These are phyloP conservation scores for Pleurotus tuoliensis DNA, from an alignment of 768 basidiomycete genomes.

Conservation along the genomic window DNA sequence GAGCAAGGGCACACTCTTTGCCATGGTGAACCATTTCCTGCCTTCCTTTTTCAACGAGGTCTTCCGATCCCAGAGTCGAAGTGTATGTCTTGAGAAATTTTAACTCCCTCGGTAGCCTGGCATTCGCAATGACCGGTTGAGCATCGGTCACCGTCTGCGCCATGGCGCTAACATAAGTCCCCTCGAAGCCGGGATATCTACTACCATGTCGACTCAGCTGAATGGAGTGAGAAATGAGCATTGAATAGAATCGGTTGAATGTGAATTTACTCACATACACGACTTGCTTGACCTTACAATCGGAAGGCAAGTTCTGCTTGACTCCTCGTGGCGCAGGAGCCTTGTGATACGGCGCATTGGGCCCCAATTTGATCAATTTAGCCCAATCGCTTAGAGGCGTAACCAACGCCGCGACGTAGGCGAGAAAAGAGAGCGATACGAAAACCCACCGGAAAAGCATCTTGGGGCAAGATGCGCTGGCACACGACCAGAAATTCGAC, in stretches of 20 bases:
- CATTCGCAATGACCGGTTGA: not conserved
- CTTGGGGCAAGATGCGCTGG: not conserved
- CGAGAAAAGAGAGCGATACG: not conserved
- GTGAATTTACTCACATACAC: not conserved
- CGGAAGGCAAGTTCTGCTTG: not conserved
- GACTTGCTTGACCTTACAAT: not conserved
- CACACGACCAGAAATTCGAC: not conserved
- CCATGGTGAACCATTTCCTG: not conserved
- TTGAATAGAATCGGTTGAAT: not conserved
- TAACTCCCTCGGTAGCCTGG: not conserved
- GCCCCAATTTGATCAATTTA: not conserved
- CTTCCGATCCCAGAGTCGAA: not conserved
- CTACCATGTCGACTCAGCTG: slow-evolving; percentile 1
- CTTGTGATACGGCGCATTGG: not conserved
- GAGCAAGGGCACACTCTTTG: not conserved
- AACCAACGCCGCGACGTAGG: not conserved
- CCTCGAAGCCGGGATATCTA: not conserved
- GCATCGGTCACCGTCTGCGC: too few relatives aligned
- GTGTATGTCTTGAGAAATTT: not conserved
- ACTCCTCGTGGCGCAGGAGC: not conserved
- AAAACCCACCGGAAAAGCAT: not conserved
- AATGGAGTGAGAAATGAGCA: not conserved
- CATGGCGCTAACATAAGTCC: not conserved
- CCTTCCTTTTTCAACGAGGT: not conserved
- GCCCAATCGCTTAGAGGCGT: not conserved